phyloP scores from a whole-genome alignment of 169 alveolate genomes.

The Eimeria mitis region DNA sequence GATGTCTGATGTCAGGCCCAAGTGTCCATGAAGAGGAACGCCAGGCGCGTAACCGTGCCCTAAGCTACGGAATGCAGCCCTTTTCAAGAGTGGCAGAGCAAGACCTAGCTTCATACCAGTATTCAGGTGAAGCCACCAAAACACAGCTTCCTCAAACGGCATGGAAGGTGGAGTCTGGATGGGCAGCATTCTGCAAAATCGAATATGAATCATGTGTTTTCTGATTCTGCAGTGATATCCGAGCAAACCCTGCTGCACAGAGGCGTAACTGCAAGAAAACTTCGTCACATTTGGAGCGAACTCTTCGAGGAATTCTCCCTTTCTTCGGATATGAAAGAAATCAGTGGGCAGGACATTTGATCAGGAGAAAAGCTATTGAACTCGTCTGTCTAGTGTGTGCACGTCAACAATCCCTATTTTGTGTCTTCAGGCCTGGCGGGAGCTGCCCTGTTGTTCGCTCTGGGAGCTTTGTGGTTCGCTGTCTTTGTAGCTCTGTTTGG shows the following conservation, averaged over 20 bases:
- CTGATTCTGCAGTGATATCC: slow-evolving; percentile 39
- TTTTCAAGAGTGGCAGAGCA: slow-evolving; percentile 11
- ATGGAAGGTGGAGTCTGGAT: too few species aligned
- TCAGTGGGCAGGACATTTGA: slow-evolving; percentile 15
- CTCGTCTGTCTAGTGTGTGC: not conserved
- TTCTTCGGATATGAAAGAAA: slow-evolving; percentile 54
- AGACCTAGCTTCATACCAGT: slow-evolving; percentile 55
- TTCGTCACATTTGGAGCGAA: slow-evolving; percentile 55
- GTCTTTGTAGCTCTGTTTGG: slow-evolving; percentile 62
- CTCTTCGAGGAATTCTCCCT: slow-evolving; percentile 45
- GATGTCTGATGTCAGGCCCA: not conserved
- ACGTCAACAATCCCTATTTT: too few species aligned
- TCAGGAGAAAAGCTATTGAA: not conserved
- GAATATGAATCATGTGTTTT: not conserved
- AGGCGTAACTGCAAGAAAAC: slow-evolving; percentile 39
- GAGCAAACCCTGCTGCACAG: slow-evolving; percentile 71
- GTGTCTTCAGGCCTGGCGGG: slow-evolving; percentile 53
- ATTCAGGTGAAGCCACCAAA: slow-evolving; percentile 37
- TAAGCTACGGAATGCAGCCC: slow-evolving; percentile 57
- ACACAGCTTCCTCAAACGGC: not conserved
- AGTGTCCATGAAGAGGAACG: slow-evolving; percentile 11
- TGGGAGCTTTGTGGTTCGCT: slow-evolving; percentile 61
- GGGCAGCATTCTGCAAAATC: not conserved
- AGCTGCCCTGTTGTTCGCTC: slow-evolving; percentile 66
- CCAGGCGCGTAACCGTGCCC: slow-evolving; percentile 26